Base-by-base conservation (phyloP, 352 stramenopile species). In the Pythium oligandrum region DNA sequence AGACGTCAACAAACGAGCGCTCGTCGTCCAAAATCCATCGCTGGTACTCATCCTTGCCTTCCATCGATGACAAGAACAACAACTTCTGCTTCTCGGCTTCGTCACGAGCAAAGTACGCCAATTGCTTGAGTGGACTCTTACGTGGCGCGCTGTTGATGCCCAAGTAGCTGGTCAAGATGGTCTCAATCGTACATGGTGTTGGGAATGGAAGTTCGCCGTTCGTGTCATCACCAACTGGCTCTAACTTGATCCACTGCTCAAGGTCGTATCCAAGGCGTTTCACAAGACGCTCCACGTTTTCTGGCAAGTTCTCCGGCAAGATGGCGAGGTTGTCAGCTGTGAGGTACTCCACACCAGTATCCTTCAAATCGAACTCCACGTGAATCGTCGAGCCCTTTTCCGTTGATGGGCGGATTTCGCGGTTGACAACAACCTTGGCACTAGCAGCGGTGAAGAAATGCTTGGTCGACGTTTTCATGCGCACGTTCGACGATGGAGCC, bases 251-350 rank as follows among this genome's bases (percentile, higher is more conserved):
- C 61, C 83, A 83, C 48, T 92, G 73, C 55, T 98, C 86, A 34
- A 98, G 66, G 50, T 98, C 78, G 55, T 90, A 98, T 35, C 83
- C 76, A 9, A 98, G 60, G 4, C 76, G 71, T 3, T 60, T 67
- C 6, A 90, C 94, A 0, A 99, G 75, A 8, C 59, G 70, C 53
- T 93, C 78, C 0, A 99, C 95, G 4, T 90, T 68, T 0, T 49
- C 61, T 4, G 63, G 43, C 12, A 86, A 56, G 70, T 98, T 98
- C 55, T 94, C 86, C 0, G 94, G 87, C n/a, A 98, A 60, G 35
- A 98, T 81, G 1, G 90, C 93, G 31, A 98, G 59, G 65, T 98
- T 98, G 68, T 98, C 95, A 1, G 93, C 95, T 10, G 94, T 98
- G 40, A 85, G 44, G 57, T 98, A 98, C 26, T 77, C 77, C n/a